A percentile compares a stretch with the other conserved stretches of the same genome.
phyloP scores from a whole-genome alignment of 768 basidiomycete species.

The Leccinum arenicola region DNA sequence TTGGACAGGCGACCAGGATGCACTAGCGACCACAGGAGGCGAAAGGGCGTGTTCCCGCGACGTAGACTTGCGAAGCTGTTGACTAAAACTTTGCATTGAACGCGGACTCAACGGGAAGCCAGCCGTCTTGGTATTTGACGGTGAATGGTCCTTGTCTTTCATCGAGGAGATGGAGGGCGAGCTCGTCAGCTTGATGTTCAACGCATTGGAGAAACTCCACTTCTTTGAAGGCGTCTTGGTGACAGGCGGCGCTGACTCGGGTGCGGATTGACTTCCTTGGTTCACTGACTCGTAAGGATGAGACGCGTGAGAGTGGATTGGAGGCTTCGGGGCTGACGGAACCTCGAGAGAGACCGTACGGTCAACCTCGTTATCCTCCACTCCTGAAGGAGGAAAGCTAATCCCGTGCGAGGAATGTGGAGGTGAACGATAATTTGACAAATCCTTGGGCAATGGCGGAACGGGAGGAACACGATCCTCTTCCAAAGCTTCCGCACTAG shows the following conservation, averaged over 20 bases:
- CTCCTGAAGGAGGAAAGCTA: conserved; percentile 45
- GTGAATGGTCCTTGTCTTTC: conserved; percentile 40
- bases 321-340: conserved; percentile 32
- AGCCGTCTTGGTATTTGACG: conserved; percentile 43
- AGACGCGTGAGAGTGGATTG: conserved; percentile 28
- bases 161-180: conserved; percentile 60
- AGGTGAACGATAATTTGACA: conserved; percentile 74
- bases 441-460: conserved; percentile 88
- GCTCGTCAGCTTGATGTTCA: conserved; percentile 70
- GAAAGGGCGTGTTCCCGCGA: conserved; percentile 63
- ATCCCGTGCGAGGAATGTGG: conserved; percentile 56
- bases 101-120: conserved; percentile 65
- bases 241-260: conserved; percentile 45
- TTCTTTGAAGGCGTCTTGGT: conserved; percentile 90
- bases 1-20: conserved; percentile 66
- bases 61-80: conserved; percentile 63
- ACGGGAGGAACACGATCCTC: conserved; percentile 82
- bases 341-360: conserved; percentile 53
- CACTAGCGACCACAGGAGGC: conserved; percentile 39
- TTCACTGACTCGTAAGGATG: conserved; percentile 40
- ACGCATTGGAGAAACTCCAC: conserved; percentile 89
- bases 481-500: conserved; percentile 58
- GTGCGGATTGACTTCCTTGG: conserved; percentile 36
- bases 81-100: conserved; percentile 57
- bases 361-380: conserved; percentile 46